Conservation (phyloP, 2,329 filamentous ascomycete genomes). For the Aaosphaeria arxii region DNA sequence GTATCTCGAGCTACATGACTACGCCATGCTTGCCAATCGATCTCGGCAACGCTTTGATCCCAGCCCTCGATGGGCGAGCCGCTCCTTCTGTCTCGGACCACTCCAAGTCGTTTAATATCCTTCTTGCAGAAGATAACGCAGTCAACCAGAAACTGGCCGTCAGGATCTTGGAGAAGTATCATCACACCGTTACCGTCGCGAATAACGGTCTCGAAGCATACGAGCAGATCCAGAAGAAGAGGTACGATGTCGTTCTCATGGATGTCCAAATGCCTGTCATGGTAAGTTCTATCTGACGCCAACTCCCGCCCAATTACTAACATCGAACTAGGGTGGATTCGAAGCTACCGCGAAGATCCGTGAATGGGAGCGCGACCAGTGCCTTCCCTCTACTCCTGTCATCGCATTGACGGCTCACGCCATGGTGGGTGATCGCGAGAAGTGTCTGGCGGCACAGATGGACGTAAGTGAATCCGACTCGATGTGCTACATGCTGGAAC, state of each 20-base stretch:
- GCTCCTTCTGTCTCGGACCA: slow-evolving; percentile 90
- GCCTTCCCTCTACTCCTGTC: slow-evolving; percentile 82
- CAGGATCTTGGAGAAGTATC: slow-evolving; percentile 96
- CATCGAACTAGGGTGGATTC: slow-evolving; percentile 72
- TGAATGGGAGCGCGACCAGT: slow-evolving; percentile 83
- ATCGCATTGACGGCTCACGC: slow-evolving; percentile 96
- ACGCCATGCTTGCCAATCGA: slow-evolving; percentile 93
- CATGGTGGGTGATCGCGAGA: slow-evolving; percentile 97
- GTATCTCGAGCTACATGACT: slow-evolving; percentile 99
- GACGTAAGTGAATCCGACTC: slow-evolving; percentile 50
- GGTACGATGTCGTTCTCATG: slow-evolving; percentile 97
- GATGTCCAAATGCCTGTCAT: slow-evolving; percentile 99
- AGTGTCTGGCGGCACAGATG: slow-evolving; percentile 98
- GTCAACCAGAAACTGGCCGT: slow-evolving; percentile 96
- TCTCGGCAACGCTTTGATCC: slow-evolving; percentile 92
- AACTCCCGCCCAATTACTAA: slow-evolving; percentile 32
- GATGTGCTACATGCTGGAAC: background rate
- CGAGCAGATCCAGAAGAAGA: slow-evolving; percentile 84
- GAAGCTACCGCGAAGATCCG: slow-evolving; percentile 96
- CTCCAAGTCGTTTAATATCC: slow-evolving; percentile 90
- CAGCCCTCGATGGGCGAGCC: slow-evolving; percentile 87
- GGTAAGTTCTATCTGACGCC: slow-evolving; percentile 52
- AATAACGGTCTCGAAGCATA: slow-evolving; percentile 93
- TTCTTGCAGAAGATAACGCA: slow-evolving; percentile 93
- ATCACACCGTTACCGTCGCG: slow-evolving; percentile 87